Evolutionary conservation across 208 protist genomes (phyloP), one percentile per base, ranked within the genome.

Genomic region (Naegleria fowleri): DNA sequence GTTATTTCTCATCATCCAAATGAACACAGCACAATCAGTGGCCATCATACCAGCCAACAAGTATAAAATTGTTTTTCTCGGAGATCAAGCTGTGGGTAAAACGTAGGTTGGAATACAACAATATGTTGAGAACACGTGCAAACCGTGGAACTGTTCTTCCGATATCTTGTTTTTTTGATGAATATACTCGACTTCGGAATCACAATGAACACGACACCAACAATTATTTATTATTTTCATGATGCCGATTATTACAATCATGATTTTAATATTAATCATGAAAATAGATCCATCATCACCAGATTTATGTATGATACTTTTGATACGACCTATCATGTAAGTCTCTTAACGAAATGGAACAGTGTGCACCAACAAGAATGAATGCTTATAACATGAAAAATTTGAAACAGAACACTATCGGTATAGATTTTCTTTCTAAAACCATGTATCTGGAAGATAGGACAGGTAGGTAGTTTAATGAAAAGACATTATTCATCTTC

Each of bases 351-450:
- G 13, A 67, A 40, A 39, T 36, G 9, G 25, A 22, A 59, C n/a
- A n/a, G n/a, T n/a, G n/a, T n/a, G 41, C 91, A 25, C 1, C 36
- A 43, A 43, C 36, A 29, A 83, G 0, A 29, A 5, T 48, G 11
- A 51, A 48, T 9, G 1, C 5, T 1, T 48, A 93, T 48, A 67
- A 36, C 83, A 48, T 48, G 1, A 22, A 22, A 19, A 22, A 22
- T 67, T 15, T 67, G 38, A 41, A 91, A 91, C 94, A 99, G 94
- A 95, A 98, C 13, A 99, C 98, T 19, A 99, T 99, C 91, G 99
- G 99, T 51, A 99, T 99, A 92, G 98, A 99, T 94, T 99, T 99
- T 92, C 95, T 99, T 58, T 97, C 96, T 40, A 99, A 99, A 92
- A 99, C 98, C 5, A 96, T 99, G 91, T 97, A 98, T 91, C 92